Conservation (phyloP, 1,139 yeast genomes). For the Hemisphaericaspora subhashii region DNA sequence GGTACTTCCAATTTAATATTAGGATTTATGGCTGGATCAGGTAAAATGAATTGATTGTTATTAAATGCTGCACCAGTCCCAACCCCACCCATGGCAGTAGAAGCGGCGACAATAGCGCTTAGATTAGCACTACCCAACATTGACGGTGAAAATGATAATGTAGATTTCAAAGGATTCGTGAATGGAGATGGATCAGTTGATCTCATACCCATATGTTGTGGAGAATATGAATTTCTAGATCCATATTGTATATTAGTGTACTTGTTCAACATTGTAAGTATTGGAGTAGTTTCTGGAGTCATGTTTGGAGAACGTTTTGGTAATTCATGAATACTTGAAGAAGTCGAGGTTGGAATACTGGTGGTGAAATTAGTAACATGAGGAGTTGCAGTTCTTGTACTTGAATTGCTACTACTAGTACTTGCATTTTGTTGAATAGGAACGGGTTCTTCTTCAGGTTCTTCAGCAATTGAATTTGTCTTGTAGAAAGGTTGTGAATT, state of each 20-base stretch:
- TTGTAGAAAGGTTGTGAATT: constrained; percentile 1
- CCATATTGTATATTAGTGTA: constrained; percentile 12
- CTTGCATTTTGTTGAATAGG: constrained; percentile 14
- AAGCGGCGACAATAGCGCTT: background rate
- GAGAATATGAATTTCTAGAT: constrained; percentile 14
- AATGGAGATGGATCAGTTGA: constrained; percentile 27
- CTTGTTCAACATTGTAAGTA: constrained; percentile 29
- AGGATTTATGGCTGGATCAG: constrained; percentile 40
- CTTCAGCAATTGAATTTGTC: constrained; percentile 8
- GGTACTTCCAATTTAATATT: constrained; percentile 22
- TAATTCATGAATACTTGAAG: constrained; percentile 12
- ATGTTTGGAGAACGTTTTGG: constrained; percentile 42
- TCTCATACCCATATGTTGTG: constrained; percentile 14
- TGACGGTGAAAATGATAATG: constrained; percentile 11
- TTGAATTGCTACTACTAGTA: constrained; percentile 11
- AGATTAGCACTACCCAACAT: constrained; percentile 1
- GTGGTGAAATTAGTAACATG: background rate
- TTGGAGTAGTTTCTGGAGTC: constrained; percentile 46
- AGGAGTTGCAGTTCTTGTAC: constrained; percentile 8
- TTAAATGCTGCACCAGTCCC: constrained; percentile 5
- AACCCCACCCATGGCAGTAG: constrained; percentile 6
- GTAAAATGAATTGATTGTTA: constrained; percentile 29
- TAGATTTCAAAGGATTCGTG: constrained; percentile 23
- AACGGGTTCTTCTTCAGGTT: constrained; percentile 11
- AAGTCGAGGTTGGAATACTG: constrained; percentile 3